A percentile compares a stretch with the other conserved stretches of the same genome.
Evolutionary conservation across 78 protist genomes (phyloP).

Genomic region (Pigoraptor vietnamica): DNA sequence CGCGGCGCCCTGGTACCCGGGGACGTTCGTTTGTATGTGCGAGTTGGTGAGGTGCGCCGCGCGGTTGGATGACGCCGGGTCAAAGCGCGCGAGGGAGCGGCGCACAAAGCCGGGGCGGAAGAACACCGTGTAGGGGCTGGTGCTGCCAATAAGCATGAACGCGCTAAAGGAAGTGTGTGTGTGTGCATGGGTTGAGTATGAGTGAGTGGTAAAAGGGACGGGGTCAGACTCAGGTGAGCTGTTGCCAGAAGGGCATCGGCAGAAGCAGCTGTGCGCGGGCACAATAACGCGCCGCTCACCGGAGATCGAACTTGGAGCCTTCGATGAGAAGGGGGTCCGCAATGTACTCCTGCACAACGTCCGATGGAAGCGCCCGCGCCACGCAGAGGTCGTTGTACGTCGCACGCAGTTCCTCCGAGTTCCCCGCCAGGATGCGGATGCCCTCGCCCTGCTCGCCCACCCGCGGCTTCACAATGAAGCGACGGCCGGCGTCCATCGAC

Average conservation of each 20-base stretch:
- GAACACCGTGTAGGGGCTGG: neutral
- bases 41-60: neutral
- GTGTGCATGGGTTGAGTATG: too few relatives aligned
- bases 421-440: neutral
- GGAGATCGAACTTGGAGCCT: neutral
- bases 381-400: neutral
- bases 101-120: neutral
- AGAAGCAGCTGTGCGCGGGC: too few relatives aligned
- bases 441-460: neutral
- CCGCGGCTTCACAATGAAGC: neutral
- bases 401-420: neutral
- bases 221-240: too few relatives aligned
- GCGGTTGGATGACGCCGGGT: neutral
- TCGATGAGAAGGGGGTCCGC: neutral
- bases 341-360: neutral
- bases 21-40: neutral
- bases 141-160: neutral
- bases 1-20: neutral
- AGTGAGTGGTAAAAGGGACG: too few relatives aligned
- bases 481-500: neutral
- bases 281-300: too few relatives aligned
- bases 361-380: neutral
- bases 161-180: too few relatives aligned
- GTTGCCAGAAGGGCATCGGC: too few relatives aligned
- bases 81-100: neutral